Percentiles rank a stretch among this genome's conserved stretches.
Conservation (phyloP, 345 rosid genomes). For the Durio zibethinus region DNA sequence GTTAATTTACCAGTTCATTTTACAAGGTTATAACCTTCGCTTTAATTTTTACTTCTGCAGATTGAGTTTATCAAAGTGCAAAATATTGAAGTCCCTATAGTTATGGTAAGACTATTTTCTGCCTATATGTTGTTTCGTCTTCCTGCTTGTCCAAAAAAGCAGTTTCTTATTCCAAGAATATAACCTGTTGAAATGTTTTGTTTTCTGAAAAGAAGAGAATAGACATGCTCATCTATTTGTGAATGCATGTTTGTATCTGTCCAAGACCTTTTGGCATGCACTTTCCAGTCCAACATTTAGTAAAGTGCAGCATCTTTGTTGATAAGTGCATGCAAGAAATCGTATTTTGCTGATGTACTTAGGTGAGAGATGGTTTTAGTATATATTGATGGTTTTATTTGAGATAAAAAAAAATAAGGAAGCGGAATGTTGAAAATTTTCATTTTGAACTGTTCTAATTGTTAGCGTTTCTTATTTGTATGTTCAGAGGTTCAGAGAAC, state of each 20-base stretch:
- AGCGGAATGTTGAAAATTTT: neutral
- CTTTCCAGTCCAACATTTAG: neutral
- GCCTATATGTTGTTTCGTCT: neutral
- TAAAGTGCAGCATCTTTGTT: neutral
- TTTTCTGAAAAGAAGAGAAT: neutral
- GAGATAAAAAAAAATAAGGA: neutral
- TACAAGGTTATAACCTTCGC: neutral
- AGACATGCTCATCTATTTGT: neutral
- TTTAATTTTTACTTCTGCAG: slow-evolving; percentile 39
- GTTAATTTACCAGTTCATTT: slow-evolving; percentile 15
- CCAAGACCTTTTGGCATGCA: neutral
- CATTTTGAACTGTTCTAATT: neutral
- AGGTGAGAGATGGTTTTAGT: neutral
- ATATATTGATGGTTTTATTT: neutral
- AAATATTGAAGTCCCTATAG: slow-evolving; percentile 50
- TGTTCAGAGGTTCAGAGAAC: neutral
- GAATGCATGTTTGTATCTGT: neutral
- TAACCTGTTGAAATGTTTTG: neutral
- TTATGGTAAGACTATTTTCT: slow-evolving; percentile 48
- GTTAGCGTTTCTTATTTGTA: neutral
- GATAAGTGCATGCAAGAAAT: neutral
- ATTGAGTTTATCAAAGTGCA: slow-evolving; percentile 58
- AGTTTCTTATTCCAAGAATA: neutral
- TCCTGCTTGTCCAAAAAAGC: neutral
- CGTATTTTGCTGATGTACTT: neutral